A percentile compares a stretch with the other conserved stretches of the same genome.
phyloP scores from a whole-genome alignment of 345 rosid genomes.

The Isatis tinctoria region DNA sequence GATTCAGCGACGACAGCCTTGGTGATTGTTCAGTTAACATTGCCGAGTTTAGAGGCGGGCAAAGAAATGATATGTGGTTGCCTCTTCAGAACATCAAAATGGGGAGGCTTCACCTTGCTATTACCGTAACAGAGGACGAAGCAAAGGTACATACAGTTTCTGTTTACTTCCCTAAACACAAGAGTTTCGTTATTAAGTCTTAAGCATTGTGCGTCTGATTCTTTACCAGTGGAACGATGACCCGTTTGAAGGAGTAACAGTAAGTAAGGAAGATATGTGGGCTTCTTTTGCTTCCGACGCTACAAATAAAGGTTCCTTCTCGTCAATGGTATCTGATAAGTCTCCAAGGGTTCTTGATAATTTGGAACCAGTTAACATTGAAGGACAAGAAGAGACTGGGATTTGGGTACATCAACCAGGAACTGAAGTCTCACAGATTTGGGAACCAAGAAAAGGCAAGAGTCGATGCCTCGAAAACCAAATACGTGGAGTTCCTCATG shows the following conservation, averaged over 20 bases:
- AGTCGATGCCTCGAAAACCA: constrained; percentile 42
- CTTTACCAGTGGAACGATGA: constrained; percentile 34
- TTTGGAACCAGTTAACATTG: constrained; percentile 73
- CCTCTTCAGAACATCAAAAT: constrained; percentile 70
- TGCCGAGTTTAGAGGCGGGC: constrained; percentile 59
- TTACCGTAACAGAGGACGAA: constrained; percentile 57
- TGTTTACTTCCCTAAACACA: background rate
- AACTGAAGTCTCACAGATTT: constrained; percentile 59
- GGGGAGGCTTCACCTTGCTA: constrained; percentile 80
- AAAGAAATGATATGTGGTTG: constrained; percentile 87
- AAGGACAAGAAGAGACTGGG: constrained; percentile 72
- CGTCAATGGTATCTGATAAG: constrained; percentile 43
- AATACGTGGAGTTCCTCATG: constrained; percentile 37
- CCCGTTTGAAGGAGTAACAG: constrained; percentile 32
- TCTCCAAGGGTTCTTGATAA: constrained; percentile 49
- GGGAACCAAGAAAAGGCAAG: constrained; percentile 91
- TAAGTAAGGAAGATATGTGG: constrained; percentile 40
- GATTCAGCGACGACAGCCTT: constrained; percentile 67
- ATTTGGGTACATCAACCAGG: constrained; percentile 91
- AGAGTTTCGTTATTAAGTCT: background rate
- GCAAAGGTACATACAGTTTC: constrained; percentile 41
- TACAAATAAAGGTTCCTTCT: constrained; percentile 40
- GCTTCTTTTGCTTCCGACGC: constrained; percentile 37
- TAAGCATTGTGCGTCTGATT: constrained; percentile 9
- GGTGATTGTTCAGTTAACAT: constrained; percentile 66